A percentile compares a stretch with the other conserved stretches of the same genome.
phyloP scores from a whole-genome alignment of 768 basidiomycete genomes.

The Tulasnella sp. region DNA sequence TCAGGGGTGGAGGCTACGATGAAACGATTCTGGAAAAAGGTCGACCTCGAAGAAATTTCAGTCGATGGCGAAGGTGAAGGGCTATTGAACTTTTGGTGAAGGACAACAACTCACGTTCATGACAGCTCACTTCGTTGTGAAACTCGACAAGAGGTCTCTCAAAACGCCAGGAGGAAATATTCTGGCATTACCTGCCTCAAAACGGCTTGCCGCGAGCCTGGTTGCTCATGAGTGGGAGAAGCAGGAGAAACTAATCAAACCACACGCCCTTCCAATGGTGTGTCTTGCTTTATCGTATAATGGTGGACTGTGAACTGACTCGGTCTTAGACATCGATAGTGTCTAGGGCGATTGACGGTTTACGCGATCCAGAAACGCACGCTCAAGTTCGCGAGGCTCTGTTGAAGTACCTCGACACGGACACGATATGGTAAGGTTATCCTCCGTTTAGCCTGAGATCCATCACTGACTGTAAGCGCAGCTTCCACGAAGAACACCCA shows the following conservation, averaged over 20 bases:
- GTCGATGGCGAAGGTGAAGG: conserved; percentile 39
- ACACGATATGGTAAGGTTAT: conserved; percentile 75
- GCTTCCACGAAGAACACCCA: conserved; percentile 83
- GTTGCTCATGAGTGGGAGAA: conserved; percentile 99
- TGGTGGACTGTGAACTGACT: neutral
- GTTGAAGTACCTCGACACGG: conserved; percentile 88
- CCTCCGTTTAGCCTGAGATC: neutral
- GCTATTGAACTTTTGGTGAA: neutral
- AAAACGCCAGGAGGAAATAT: conserved; percentile 87
- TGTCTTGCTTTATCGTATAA: conserved; percentile 37
- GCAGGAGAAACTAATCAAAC: conserved; percentile 81
- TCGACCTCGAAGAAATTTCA: conserved; percentile 64
- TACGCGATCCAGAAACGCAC: conserved; percentile 60
- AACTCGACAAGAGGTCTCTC: conserved; percentile 79
- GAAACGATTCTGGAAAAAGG: conserved; percentile 93
- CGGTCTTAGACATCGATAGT: conserved; percentile 78
- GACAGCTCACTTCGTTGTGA: conserved; percentile 56
- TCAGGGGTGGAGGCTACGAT: conserved; percentile 84
- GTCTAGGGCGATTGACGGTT: conserved; percentile 84
- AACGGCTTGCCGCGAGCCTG: conserved; percentile 74
- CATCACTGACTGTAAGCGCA: conserved; percentile 42
- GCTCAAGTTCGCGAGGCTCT: conserved; percentile 69
- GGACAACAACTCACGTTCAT: neutral
- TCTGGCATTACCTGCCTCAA: conserved; percentile 69
- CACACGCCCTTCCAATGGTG: conserved; percentile 90